Conservation (phyloP, 805 yeast species). For the Saturnispora hagleri region DNA sequence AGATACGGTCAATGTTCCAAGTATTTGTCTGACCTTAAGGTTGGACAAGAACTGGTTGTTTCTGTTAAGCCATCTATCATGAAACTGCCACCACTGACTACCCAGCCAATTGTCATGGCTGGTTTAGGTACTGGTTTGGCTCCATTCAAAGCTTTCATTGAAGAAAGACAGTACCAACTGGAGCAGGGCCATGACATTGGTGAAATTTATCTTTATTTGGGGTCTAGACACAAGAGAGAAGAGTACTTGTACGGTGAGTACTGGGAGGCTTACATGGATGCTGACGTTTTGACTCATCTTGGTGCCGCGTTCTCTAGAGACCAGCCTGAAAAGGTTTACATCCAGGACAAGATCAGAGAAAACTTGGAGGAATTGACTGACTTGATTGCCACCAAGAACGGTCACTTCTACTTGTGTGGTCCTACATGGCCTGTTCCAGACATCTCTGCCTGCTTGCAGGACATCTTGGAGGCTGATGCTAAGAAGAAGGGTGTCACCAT, state of each 20-base stretch:
- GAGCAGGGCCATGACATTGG: constrained; percentile 87
- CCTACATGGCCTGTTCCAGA: constrained; percentile 99
- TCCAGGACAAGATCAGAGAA: constrained; percentile 87
- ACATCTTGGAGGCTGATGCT: constrained; percentile 68
- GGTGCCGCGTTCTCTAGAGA: constrained; percentile 99
- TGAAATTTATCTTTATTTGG: constrained; percentile 76
- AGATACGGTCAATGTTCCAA: constrained; percentile 94
- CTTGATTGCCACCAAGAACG: constrained; percentile 69
- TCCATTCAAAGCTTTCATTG: constrained; percentile 95
- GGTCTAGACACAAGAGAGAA: constrained; percentile 91
- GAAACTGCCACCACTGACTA: constrained; percentile 84
- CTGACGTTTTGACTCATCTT: constrained; percentile 84
- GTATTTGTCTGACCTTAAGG: constrained; percentile 65
- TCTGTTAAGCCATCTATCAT: constrained; percentile 94
- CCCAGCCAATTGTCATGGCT: constrained; percentile 90
- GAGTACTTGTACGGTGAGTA: constrained; percentile 94
- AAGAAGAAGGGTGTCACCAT: constrained; percentile 52
- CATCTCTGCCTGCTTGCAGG: constrained; percentile 81
- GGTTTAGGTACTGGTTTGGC: constrained; percentile 98
- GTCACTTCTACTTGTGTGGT: constrained; percentile 94
- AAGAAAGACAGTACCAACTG: constrained; percentile 89
- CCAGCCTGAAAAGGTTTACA: constrained; percentile 88
- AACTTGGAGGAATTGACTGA: constrained; percentile 62
- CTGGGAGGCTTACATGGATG: constrained; percentile 93
- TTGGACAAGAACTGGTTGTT: constrained; percentile 84